Base-by-base conservation (phyloP, 1,139 yeast genomes). In the Candida sanyaensis region DNA sequence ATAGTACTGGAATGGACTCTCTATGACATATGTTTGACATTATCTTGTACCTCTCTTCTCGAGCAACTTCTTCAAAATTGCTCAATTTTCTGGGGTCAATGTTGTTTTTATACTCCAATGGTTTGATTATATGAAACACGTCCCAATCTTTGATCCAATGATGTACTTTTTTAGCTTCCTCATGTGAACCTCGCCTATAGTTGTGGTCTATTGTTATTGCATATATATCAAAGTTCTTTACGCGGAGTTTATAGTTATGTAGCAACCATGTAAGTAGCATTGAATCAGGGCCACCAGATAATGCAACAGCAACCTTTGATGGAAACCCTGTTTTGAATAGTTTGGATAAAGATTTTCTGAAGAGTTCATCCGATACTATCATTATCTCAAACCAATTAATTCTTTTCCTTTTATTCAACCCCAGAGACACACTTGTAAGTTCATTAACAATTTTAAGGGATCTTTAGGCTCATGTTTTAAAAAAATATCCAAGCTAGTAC, bases 231-330 rank as follows among this genome's bases (percentile, higher is more conserved):
- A 47, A 34, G 2, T 71, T 64, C 6, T 61, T 49, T 21, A 54
- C 46, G 38, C 42, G 52, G 47, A 56, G 50, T 43, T 68, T 58
- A 55, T 66, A 74, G 41, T 66, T 65, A 1, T 66, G 55, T 6
- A 74, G 53, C 12, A 85, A 63, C 57, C 74, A 75, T 1, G 87
- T 72, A 42, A 88, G 63, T 29, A 88, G 84, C 80, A 87, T 82
- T 1, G 95, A 87, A 59, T 88, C 96, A 1, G 84, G 91, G 0
- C 96, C 96, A 2, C 96, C 96, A 8, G 90, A 83, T 2, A 88
- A 75, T 0, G 92, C 91, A 21, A 66, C 55, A n/a, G 60, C 57
- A 5, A 64, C 47, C 34, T 47, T 53, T 7, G 34, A 28, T 2
- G 68, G 68, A 4, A 54, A 41, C 4, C 29, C 42, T 2, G 39